Evolutionary conservation across 805 yeast genomes (phyloP).

Genomic region (Cyberlindnera xylosilytica): DNA sequence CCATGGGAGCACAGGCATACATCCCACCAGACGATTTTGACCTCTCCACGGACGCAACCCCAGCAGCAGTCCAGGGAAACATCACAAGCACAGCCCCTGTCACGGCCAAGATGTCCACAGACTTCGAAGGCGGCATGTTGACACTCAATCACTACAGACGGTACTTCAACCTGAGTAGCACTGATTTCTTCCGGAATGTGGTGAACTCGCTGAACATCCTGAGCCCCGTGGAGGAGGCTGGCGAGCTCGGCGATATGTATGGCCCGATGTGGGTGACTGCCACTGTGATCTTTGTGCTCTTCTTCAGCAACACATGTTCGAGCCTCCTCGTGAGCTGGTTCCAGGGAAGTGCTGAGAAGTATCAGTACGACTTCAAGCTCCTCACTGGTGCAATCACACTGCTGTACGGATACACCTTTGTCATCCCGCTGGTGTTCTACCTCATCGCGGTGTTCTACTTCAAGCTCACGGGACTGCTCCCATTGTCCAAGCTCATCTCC

Average conservation of each 20-base stretch:
- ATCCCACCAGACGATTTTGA: slow-evolving; percentile 31
- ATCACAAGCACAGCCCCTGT: not conserved
- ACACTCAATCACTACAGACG: slow-evolving; percentile 58
- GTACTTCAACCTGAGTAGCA: slow-evolving; percentile 68
- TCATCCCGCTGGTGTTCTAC: slow-evolving; percentile 59
- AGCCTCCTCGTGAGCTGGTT: slow-evolving; percentile 56
- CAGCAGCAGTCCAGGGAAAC: not conserved
- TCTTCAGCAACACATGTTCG: slow-evolving; percentile 71
- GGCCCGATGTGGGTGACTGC: slow-evolving; percentile 92
- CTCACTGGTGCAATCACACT: slow-evolving; percentile 67
- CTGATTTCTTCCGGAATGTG: slow-evolving; percentile 55
- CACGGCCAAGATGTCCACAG: slow-evolving; percentile 13
- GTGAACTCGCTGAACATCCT: slow-evolving; percentile 56
- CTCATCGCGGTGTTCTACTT: slow-evolving; percentile 48
- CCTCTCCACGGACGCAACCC: slow-evolving; percentile 5
- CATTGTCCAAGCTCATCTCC: slow-evolving; percentile 60
- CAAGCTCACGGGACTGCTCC: slow-evolving; percentile 46
- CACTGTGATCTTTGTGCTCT: slow-evolving; percentile 69
- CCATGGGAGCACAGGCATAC: slow-evolving; percentile 30
- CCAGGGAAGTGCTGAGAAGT: slow-evolving; percentile 40
- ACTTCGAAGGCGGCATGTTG: slow-evolving; percentile 44
- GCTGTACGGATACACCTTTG: slow-evolving; percentile 72
- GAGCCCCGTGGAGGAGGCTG: slow-evolving; percentile 35
- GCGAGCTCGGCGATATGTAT: slow-evolving; percentile 63
- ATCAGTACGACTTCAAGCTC: slow-evolving; percentile 56